Conservation (phyloP, 2,329 filamentous ascomycete species). For the Nannizzia gypsea region DNA sequence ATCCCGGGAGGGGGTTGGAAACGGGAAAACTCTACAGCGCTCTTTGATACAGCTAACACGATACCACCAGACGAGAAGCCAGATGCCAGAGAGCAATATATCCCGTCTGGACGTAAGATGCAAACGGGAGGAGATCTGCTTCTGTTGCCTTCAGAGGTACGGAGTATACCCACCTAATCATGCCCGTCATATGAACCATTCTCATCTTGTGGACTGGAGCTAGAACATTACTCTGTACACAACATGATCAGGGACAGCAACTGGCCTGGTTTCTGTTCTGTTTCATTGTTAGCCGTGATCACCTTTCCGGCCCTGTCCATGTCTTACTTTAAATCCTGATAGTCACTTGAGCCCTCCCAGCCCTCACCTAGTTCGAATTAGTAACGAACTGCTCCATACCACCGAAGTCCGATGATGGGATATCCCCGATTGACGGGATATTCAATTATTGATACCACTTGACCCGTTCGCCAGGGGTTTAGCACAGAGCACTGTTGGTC, state of each 20-base stretch:
- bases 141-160: not conserved
- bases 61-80: not conserved
- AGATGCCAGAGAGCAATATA: not conserved
- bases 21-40: not conserved
- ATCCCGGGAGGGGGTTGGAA: not conserved
- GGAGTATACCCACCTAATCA: not conserved
- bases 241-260: not conserved
- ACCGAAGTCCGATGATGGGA: not conserved
- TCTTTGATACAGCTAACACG: not conserved
- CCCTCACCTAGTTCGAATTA: not conserved
- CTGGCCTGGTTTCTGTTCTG: not conserved
- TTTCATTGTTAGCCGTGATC: not conserved
- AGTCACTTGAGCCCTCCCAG: not conserved
- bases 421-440: not conserved
- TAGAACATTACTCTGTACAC: not conserved
- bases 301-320: not conserved
- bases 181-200: not conserved
- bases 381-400: not conserved
- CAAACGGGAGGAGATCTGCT: not conserved
- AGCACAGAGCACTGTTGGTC: not conserved
- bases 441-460: not conserved
- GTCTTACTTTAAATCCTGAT: not conserved
- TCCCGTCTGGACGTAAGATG: not conserved
- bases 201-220: not conserved
- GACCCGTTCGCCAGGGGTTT: not conserved